These are phyloP conservation scores for Fusarium solani-melongenae DNA, from an alignment of 2,329 filamentous ascomycete species.

Conservation along the genomic window DNA sequence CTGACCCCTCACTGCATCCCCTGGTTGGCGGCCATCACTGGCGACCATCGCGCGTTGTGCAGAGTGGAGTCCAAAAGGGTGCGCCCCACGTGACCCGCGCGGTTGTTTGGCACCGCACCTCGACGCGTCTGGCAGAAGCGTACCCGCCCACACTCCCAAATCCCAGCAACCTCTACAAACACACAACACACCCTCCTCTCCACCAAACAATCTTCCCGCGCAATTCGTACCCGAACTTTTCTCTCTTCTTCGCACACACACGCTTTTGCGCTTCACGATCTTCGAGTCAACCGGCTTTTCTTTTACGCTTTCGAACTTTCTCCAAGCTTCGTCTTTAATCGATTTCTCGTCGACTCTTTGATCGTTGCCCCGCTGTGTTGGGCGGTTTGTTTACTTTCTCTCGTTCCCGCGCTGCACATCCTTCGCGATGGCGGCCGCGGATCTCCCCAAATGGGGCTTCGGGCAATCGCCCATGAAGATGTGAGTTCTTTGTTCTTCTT, in stretches of 20 bases:
- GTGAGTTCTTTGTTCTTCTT: conserved; percentile 20
- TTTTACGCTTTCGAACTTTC: conserved; percentile 4
- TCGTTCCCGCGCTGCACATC: conserved; percentile 27
- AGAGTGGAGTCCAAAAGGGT: conserved; percentile 11
- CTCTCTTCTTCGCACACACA: neutral
- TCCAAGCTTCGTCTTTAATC: conserved; percentile 21
- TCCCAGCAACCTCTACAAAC: conserved; percentile 22
- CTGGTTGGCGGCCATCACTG: conserved; percentile 8
- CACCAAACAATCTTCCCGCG: neutral
- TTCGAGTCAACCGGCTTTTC: conserved; percentile 1
- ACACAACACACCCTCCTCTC: conserved; percentile 11
- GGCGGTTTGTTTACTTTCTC: conserved; percentile 45
- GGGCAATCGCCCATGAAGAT: conserved; percentile 33
- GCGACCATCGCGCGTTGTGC: conserved; percentile 8
- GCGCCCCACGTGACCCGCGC: conserved; percentile 11
- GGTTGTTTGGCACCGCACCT: conserved; percentile 18
- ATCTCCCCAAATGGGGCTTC: conserved; percentile 39
- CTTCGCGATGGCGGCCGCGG: conserved; percentile 39
- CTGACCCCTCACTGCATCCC: conserved; percentile 7
- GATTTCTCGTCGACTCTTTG: neutral
- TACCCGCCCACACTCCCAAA: conserved; percentile 26
- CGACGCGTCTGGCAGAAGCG: neutral
- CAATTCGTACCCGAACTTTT: neutral
- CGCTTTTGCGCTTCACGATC: conserved; percentile 13
- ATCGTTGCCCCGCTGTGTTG: conserved; percentile 32